Base-by-base conservation (phyloP, 805 yeast species). In the Pichia thaimueangensis region DNA sequence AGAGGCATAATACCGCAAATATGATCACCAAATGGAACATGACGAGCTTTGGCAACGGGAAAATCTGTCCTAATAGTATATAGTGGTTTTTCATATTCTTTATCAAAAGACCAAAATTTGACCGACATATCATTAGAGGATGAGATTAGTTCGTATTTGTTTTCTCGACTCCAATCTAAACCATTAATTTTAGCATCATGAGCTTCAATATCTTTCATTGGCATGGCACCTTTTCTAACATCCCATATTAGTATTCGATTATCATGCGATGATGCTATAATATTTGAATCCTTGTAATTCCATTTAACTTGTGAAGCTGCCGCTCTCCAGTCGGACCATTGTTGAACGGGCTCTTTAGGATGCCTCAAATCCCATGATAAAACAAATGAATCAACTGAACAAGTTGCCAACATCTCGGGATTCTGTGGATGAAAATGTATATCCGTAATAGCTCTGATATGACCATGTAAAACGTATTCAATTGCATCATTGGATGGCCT, bases 241-340 rank as follows among this genome's bases (percentile, higher is more conserved):
- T 93, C 98, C 98, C 98, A 93, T 1, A 93, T 67, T 46, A 79
- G 78, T 32, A 91, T 73, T 39, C 79, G 71, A 54, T 82, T 76
- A 54, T 86, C 95, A 58, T 93, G 98, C 6, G 94, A 73, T 1
- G 93, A 80, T 0, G 97, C 96, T 22, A 93, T 56, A 24, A 88
- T 73, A 55, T 84, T 73, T 2, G 87, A 78, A 53, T 89, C 81
- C 34, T 71, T 68, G 49, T 78, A 78, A 58, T 83, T 86, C 97
- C 97, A 93, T 58, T 91, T 88, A 13, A 88, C 96, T 60, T 91
- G 97, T 0, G 95, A 77, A 3, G 97, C 95, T 2, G 94, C 91
- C 0, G 96, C 94, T 43, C 85, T 67, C 94, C 96, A 93, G 57
- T 91, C 96, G n/a, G 96, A 86, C 65, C 86, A 88, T 36, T 79